Evolutionary conservation across 1,284 basidiomycete genomes (phyloP).

Genomic region (Tilletia indica): DNA sequence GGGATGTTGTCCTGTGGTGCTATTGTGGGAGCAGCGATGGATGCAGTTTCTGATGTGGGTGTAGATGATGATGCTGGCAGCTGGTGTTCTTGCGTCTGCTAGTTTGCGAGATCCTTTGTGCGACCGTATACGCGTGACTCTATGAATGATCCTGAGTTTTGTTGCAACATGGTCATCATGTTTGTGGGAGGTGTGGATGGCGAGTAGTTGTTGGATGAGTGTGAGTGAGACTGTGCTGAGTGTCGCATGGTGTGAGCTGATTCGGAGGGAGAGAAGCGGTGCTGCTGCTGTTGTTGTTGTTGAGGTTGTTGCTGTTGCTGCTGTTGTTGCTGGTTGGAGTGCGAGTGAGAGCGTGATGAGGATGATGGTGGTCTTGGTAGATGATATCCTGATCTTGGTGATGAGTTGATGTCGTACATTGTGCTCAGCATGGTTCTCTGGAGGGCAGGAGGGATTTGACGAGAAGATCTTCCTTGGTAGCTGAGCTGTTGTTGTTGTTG

Average conservation of each 20-base stretch:
- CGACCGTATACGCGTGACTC: slow-evolving; percentile 2
- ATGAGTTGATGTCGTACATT: background rate
- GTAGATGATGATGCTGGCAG: background rate
- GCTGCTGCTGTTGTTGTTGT: background rate
- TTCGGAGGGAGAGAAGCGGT: background rate
- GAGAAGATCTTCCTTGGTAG: no score
- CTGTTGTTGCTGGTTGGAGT: background rate
- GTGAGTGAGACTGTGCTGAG: background rate
- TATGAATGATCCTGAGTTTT: background rate
- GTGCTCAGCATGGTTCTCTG: background rate
- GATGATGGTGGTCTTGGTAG: background rate
- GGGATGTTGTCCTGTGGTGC: background rate
- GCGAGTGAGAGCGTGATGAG: background rate
- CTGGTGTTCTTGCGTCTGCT: background rate
- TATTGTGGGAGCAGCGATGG: background rate
- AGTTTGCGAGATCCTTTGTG: slow-evolving; percentile 6
- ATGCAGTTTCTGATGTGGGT: background rate
- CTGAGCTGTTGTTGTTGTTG: no score
- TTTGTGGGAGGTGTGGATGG: background rate
- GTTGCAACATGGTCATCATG: no score
- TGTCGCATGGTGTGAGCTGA: no score
- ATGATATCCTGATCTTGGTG: background rate
- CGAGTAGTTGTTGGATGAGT: background rate
- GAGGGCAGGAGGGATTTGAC: no score
- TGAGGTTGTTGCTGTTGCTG: background rate